phyloP scores from a whole-genome alignment of 306 rosid genomes.

The Vigna hirtella region DNA sequence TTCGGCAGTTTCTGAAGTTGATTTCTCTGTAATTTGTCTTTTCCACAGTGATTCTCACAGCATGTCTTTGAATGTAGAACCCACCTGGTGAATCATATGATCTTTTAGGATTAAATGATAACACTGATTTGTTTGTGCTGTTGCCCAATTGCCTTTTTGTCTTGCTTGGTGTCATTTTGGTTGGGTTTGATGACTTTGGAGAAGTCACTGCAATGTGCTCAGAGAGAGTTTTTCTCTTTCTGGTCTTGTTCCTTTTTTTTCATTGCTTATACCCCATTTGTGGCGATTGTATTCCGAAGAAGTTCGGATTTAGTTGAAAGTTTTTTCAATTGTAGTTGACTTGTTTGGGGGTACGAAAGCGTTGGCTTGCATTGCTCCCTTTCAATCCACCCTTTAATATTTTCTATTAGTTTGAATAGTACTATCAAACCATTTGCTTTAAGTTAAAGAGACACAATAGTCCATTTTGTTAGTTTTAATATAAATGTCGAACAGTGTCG shows the following conservation, averaged over 20 bases:
- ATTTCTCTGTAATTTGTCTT: not conserved
- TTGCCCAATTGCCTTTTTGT: not conserved
- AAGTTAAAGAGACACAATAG: not conserved
- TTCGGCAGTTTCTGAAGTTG: constrained; percentile 10
- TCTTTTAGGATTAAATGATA: constrained; percentile 20
- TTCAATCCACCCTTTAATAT: not conserved
- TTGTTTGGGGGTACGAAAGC: not conserved
- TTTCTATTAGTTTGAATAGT: not conserved
- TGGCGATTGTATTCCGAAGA: not conserved
- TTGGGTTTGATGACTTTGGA: not conserved
- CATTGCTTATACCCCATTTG: not conserved
- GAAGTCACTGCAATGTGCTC: constrained; percentile 3
- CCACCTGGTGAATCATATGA: constrained; percentile 14
- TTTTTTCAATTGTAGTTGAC: not conserved
- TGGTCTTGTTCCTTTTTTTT: not conserved
- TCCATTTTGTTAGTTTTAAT: constrained; percentile 8
- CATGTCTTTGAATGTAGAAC: not conserved
- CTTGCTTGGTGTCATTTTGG: constrained; percentile 15
- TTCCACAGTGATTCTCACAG: not conserved
- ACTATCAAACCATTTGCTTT: not conserved
- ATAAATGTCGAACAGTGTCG: too few relatives aligned
- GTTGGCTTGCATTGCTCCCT: not conserved
- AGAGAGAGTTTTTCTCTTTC: not conserved
- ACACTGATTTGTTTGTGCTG: not conserved
- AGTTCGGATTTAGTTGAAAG: constrained; percentile 12